Evolutionary conservation across 805 yeast species (phyloP).

Genomic region (Kuraishia molischiana): DNA sequence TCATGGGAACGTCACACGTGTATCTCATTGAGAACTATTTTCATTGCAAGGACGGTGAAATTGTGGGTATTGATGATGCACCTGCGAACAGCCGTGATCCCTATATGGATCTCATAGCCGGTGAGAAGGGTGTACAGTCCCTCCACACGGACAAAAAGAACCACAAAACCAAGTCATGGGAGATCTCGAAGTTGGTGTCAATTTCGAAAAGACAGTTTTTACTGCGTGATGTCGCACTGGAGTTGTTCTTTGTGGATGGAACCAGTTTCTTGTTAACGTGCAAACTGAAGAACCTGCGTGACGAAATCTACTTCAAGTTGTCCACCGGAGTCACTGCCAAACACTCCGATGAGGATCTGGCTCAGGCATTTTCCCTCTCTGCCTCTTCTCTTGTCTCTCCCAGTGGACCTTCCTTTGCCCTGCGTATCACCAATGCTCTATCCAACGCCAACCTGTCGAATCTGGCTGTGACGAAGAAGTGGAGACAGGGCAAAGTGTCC

Average conservation of each 20-base stretch:
- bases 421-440: constrained; percentile 36
- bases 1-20: constrained; percentile 53
- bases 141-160: constrained; percentile 11
- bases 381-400: constrained; percentile 5
- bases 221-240: constrained; percentile 73
- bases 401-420: constrained; percentile 19
- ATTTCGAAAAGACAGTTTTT: constrained; percentile 69
- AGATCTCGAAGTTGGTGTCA: constrained; percentile 45
- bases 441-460: constrained; percentile 20
- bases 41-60: constrained; percentile 40
- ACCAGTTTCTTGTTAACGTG: constrained; percentile 63
- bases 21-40: constrained; percentile 67
- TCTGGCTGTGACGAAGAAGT: constrained; percentile 49
- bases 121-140: constrained; percentile 23
- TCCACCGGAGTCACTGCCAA: constrained; percentile 37
- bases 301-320: constrained; percentile 40
- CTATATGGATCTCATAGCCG: constrained; percentile 53
- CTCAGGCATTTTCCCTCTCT: constrained; percentile 32
- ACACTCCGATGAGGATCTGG: constrained; percentile 44
- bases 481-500: constrained; percentile 74
- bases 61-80: constrained; percentile 59
- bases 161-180: constrained; percentile 53
- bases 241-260: constrained; percentile 66
- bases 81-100: constrained; percentile 56
- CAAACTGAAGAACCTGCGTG: constrained; percentile 40